Evolutionary conservation across 257 asterid genomes (phyloP).

Genomic region (Agastache rugosa): DNA sequence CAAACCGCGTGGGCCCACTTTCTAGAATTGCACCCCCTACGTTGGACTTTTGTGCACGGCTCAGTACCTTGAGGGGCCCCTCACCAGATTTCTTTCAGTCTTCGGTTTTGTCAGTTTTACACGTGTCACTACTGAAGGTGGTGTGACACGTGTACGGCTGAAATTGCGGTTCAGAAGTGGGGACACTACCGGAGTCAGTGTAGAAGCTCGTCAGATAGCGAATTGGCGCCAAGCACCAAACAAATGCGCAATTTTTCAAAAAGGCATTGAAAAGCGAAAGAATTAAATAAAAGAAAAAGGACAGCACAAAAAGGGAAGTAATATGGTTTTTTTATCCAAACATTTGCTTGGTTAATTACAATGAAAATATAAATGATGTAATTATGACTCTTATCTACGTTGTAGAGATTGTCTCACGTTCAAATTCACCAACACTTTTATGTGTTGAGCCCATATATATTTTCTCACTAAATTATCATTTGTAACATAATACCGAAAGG

Average conservation of each 20-base stretch:
- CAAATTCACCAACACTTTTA: too few relatives aligned
- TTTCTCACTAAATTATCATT: too few relatives aligned
- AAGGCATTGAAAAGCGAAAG: constrained; percentile 9
- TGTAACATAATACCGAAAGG: too few relatives aligned
- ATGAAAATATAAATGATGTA: too few relatives aligned
- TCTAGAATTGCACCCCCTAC: constrained; percentile 19
- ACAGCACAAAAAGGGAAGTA: neutral
- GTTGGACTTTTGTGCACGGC: constrained; percentile 55
- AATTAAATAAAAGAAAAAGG: neutral
- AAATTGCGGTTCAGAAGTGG: neutral
- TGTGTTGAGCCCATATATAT: too few relatives aligned
- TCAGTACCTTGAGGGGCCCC: constrained; percentile 35
- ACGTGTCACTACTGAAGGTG: neutral
- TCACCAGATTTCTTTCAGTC: constrained; percentile 25
- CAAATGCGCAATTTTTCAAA: constrained; percentile 21
- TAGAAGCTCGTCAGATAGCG: constrained; percentile 24
- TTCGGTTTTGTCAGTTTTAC: neutral
- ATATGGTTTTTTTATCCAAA: neutral
- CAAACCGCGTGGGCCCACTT: constrained; percentile 61
- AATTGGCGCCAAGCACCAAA: constrained; percentile 49
- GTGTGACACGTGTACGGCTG: constrained; percentile 41
- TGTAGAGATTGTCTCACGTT: too few relatives aligned
- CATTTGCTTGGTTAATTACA: neutral
- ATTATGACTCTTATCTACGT: too few relatives aligned
- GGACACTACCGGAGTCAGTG: neutral